These are phyloP conservation scores for Mimosa pudica DNA, from an alignment of 306 rosid species.

Conservation along the genomic window DNA sequence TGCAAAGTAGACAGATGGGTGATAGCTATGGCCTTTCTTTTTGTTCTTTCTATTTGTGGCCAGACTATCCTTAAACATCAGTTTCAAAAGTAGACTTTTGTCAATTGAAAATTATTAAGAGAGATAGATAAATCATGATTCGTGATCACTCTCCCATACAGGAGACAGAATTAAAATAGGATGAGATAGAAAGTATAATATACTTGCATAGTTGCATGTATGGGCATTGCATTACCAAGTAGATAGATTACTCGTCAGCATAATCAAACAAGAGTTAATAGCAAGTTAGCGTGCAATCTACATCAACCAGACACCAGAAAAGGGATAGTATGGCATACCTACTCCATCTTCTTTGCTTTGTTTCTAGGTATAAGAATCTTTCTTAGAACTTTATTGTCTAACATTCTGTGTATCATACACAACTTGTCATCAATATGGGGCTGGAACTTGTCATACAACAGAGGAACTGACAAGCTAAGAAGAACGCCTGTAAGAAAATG, in stretches of 20 bases:
- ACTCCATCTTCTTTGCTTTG: conserved; percentile 87
- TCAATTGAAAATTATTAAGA: conserved; percentile 2
- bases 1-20: background rate
- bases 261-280: conserved; percentile 1
- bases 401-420: conserved; percentile 49
- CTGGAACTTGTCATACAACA: conserved; percentile 85
- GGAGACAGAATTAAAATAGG: conserved; percentile 15
- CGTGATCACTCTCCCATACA: conserved; percentile 12
- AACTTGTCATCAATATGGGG: conserved; percentile 67
- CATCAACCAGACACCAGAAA: conserved; percentile 29
- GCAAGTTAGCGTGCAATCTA: conserved; percentile 8
- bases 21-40: background rate
- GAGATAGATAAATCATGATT: conserved; percentile 2
- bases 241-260: conserved; percentile 23
- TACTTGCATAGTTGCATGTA: conserved; percentile 8
- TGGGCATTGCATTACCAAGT: conserved; percentile 22
- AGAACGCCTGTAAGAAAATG: conserved; percentile 61
- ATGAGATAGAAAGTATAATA: conserved; percentile 5
- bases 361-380: conserved; percentile 59
- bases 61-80: background rate
- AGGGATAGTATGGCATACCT: conserved; percentile 43
- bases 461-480: conserved; percentile 83
- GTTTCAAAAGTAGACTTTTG: background rate
- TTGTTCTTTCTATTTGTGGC: background rate
- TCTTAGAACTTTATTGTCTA: conserved; percentile 57